Evolutionary conservation across 2,329 filamentous ascomycete genomes (phyloP).

Genomic region (Dothideomycetidae sp.): DNA sequence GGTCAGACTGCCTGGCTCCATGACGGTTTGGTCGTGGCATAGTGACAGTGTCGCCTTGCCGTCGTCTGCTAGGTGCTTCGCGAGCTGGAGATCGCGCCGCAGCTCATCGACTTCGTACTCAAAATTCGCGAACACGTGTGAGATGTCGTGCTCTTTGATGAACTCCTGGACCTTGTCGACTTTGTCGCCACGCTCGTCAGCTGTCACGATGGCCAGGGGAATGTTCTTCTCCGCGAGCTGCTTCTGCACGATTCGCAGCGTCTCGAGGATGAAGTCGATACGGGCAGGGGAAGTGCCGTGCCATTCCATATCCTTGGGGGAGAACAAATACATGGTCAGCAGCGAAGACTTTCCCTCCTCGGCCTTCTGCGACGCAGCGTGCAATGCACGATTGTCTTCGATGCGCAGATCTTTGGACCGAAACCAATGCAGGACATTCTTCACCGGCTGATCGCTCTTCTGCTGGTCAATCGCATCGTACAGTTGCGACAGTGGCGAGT

Average conservation of each 20-base stretch:
- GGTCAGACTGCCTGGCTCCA: slow-evolving; percentile 31
- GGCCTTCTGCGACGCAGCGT: slow-evolving; percentile 33
- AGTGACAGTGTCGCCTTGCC: slow-evolving; percentile 29
- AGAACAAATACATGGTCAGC: slow-evolving; percentile 34
- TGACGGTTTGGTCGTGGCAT: slow-evolving; percentile 36
- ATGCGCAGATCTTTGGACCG: slow-evolving; percentile 37
- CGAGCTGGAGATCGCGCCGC: slow-evolving; percentile 31
- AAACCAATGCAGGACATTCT: slow-evolving; percentile 37
- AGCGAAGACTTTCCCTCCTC: slow-evolving; percentile 30
- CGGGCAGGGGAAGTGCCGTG: slow-evolving; percentile 37
- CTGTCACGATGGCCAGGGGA: slow-evolving; percentile 33
- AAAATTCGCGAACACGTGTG: slow-evolving; percentile 35
- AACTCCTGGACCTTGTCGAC: slow-evolving; percentile 30
- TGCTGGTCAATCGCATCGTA: slow-evolving; percentile 27
- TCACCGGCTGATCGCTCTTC: slow-evolving; percentile 24
- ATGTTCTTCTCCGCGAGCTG: slow-evolving; percentile 35
- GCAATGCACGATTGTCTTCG: slow-evolving; percentile 35
- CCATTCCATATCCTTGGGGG: slow-evolving; percentile 35
- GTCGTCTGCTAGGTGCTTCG: slow-evolving; percentile 23
- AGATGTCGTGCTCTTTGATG: slow-evolving; percentile 30
- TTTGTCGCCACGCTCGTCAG: slow-evolving; percentile 29
- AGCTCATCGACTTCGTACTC: slow-evolving; percentile 35
- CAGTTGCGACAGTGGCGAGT: slow-evolving; percentile 31
- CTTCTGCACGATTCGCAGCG: slow-evolving; percentile 30
- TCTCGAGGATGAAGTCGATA: slow-evolving; percentile 35